Evolutionary conservation across 345 rosid genomes (phyloP).

Genomic region (Rhodomyrtus tomentosa): DNA sequence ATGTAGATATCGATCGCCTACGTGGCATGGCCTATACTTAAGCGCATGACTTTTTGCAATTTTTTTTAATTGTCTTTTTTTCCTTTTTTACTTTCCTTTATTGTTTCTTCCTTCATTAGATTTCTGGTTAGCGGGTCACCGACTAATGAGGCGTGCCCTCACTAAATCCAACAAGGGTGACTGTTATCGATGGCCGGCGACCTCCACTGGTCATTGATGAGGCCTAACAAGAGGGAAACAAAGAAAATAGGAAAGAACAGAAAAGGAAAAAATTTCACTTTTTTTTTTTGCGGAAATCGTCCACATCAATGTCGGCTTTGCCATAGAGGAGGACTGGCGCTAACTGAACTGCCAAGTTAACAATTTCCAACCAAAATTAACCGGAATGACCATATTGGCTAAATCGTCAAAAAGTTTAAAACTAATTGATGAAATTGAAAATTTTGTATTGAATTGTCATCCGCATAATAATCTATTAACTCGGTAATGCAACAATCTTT

Average conservation of each 20-base stretch:
- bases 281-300: neutral
- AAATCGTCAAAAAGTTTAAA: no score
- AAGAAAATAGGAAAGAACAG: neutral
- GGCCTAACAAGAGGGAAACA: neutral
- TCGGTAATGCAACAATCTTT: neutral
- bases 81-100: no score
- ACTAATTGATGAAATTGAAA: no score
- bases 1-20: no score
- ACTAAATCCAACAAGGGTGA: neutral
- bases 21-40: rapidly evolving
- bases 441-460: no score
- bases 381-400: no score
- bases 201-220: neutral
- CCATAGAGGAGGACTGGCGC: rapidly evolving
- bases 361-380: neutral
- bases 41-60: neutral
- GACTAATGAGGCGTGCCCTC: neutral
- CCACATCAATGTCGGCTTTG: rapidly evolving
- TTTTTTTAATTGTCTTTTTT: neutral
- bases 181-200: rapidly evolving
- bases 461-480: no score
- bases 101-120: neutral
- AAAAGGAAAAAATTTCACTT: neutral
- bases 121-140: neutral
- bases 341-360: rapidly evolving